These are phyloP conservation scores for Eragrostis curvula DNA, from an alignment of 176 grass and related monocot genomes.

Conservation along the genomic window DNA sequence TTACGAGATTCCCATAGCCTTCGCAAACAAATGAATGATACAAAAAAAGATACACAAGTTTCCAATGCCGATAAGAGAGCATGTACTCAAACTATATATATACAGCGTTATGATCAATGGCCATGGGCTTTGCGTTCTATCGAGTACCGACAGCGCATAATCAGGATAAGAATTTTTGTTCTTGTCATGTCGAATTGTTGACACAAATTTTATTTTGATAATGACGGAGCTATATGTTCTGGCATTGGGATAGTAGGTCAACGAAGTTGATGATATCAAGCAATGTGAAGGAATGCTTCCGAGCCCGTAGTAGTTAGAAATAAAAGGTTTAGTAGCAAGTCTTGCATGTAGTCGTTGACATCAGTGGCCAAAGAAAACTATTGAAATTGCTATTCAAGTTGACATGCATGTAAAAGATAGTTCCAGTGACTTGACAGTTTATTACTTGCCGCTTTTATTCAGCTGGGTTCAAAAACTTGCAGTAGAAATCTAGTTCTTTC, in stretches of 20 bases:
- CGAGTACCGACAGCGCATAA: slow-evolving; percentile 33
- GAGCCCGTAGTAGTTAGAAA: slow-evolving; percentile 1
- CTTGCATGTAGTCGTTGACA: neutral
- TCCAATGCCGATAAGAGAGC: neutral
- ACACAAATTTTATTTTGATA: neutral
- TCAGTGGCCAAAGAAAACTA: neutral
- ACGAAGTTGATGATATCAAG: neutral
- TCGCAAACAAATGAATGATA: slow-evolving; percentile 34
- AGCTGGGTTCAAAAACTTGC: too few species aligned
- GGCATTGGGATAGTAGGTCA: neutral
- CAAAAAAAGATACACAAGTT: neutral
- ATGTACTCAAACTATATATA: neutral
- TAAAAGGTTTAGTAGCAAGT: neutral
- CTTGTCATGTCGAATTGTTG: neutral
- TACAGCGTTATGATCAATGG: neutral
- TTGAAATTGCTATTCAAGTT: neutral
- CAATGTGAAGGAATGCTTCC: neutral
- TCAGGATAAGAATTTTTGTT: slow-evolving; percentile 31
- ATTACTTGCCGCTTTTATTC: too few species aligned
- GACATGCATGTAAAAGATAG: neutral
- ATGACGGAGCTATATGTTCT: neutral
- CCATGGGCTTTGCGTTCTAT: slow-evolving; percentile 15
- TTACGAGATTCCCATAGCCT: slow-evolving; percentile 19
- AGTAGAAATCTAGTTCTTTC: neutral
- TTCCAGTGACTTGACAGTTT: neutral